Evolutionary conservation across 805 yeast species (phyloP), one percentile per base, ranked within the genome.

Genomic region (Tetrapisispora namnaoensis): DNA sequence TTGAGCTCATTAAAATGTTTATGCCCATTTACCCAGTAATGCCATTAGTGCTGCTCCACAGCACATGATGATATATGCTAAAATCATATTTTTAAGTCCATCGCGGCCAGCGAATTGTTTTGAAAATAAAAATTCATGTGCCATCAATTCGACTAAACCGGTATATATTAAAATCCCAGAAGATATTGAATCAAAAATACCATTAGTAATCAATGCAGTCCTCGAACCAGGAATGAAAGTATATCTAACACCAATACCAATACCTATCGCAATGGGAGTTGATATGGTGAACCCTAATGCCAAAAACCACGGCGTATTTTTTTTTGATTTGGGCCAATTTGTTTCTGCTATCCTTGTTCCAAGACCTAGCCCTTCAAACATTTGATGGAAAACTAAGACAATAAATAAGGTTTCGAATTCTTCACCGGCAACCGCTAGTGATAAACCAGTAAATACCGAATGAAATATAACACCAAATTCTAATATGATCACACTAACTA

Each of bases 21-120:
- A 49, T 18, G 86, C 86, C 86, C 89, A 83, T 60, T 75, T 80
- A 52, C 89, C 91, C 51, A 84, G 69, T 32, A 83, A 65, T 2
- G 90, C 88, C 91, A 85, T 85, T 36, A 82, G 58, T 41, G 84
- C 88, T n/a, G 85, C 82, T 55, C 90, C 90, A 45, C 68, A 57
- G 56, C 79, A 75, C 77, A 77, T 78, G 37, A 73, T 68, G 46
- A 73, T 54, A 44, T 57, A 57, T 4, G 61, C 61, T 24, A 24
- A 34, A 70, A 78, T 47, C 76, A 77, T 78, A 48, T 67, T 76
- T 51, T 67, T 71, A 44, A 77, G 69, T 2, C 83, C 79, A 34
- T 66, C 66, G n/a, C 67, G 61, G n/a, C 84, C 82, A 56, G 78
- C 79, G 62, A 85, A 80, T 56, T 78, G 83, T 47, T 73, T 77